phyloP scores from a whole-genome alignment of 2,329 filamentous ascomycete genomes.

The Aspergillus phoenicis region DNA sequence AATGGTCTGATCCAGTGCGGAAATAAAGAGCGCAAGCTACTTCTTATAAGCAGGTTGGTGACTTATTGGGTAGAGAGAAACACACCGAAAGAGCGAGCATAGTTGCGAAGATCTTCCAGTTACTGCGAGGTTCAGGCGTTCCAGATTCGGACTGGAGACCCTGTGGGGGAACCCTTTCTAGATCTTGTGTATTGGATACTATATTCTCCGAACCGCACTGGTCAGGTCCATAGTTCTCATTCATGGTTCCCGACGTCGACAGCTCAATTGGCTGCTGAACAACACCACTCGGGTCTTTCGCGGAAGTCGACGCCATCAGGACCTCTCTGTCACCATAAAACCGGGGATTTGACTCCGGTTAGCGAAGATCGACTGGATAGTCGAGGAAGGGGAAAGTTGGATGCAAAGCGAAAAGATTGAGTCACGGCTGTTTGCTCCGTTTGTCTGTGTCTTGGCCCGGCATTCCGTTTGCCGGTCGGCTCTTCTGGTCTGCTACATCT shows the following conservation, averaged over 20 bases:
- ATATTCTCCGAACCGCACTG: constrained; percentile 2
- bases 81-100: constrained; percentile 25
- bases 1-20: constrained; percentile 54
- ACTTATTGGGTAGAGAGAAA: neutral
- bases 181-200: neutral
- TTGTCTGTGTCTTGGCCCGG: constrained; percentile 1
- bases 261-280: constrained; percentile 2
- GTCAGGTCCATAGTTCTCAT: neutral
- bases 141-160: neutral
- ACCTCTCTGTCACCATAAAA: too few species aligned
- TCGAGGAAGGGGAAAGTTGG: neutral
- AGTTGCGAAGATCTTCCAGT: constrained; percentile 21
- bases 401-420: neutral
- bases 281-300: neutral
- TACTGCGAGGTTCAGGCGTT: constrained; percentile 10
- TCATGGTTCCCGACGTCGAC: neutral
- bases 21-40: constrained; percentile 24
- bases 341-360: too few species aligned
- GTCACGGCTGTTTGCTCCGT: constrained; percentile 8
- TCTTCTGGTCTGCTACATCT: too few species aligned
- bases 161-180: neutral
- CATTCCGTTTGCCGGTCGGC: neutral
- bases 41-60: constrained; percentile 7
- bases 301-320: neutral
- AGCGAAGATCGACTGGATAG: too few species aligned